phyloP scores from a whole-genome alignment of 495 filamentous ascomycete genomes.

The Penicillium silybi region DNA sequence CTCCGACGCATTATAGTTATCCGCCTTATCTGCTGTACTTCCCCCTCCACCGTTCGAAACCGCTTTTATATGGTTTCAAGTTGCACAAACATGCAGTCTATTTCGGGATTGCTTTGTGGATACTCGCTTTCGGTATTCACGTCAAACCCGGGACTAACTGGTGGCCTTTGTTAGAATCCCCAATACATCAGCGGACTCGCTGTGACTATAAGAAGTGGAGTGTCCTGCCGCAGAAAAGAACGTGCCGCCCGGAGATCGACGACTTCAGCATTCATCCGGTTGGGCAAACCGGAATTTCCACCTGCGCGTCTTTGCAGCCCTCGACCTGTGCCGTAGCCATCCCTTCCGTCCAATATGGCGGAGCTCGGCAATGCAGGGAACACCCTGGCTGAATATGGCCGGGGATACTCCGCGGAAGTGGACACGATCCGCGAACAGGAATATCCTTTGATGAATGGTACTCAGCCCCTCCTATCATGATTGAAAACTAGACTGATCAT shows the following conservation, averaged over 20 bases:
- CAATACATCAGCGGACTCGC: not conserved
- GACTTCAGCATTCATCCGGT: not conserved
- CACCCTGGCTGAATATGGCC: constrained; percentile 14
- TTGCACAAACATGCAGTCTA: constrained; percentile 9
- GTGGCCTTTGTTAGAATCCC: not conserved
- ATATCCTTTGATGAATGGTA: constrained; percentile 84
- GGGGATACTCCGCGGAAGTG: constrained; percentile 60
- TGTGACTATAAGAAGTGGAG: not conserved
- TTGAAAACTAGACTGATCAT: not conserved
- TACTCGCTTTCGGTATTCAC: not conserved
- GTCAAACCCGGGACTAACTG: constrained; percentile 3
- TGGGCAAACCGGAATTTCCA: not conserved
- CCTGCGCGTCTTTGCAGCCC: not conserved
- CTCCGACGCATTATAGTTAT: constrained; percentile 19
- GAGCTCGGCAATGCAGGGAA: not conserved
- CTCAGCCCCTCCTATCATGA: not conserved
- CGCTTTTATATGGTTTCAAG: constrained; percentile 3
- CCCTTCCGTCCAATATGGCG: constrained; percentile 8
- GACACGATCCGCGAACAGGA: constrained; percentile 66
- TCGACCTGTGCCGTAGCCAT: not conserved
- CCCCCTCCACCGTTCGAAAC: constrained; percentile 1
- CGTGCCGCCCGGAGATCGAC: not conserved
- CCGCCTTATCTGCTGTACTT: constrained; percentile 15
- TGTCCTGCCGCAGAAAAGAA: not conserved
- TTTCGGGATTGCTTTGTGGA: constrained; percentile 5